Evolutionary conservation across 2,329 filamentous ascomycete species (phyloP).

Genomic region (Coniochaeta sp.): DNA sequence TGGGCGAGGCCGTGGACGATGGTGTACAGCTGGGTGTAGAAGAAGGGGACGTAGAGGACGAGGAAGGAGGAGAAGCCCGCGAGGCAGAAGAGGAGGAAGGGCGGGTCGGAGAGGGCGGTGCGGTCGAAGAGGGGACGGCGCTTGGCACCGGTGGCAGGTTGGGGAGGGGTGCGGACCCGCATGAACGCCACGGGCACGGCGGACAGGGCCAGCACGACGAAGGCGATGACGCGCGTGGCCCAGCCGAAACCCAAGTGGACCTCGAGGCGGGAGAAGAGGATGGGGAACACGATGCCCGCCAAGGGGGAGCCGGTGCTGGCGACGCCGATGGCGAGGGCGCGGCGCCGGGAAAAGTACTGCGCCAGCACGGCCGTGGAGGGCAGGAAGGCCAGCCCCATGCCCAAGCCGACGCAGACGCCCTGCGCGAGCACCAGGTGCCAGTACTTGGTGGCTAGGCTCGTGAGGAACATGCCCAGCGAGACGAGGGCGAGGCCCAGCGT

Average conservation of each 20-base stretch:
- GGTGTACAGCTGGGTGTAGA: conserved; percentile 35
- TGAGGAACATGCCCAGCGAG: conserved; percentile 39
- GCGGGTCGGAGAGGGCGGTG: conserved; percentile 26
- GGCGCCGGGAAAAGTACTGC: conserved; percentile 29
- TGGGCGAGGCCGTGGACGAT: conserved; percentile 30
- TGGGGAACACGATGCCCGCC: conserved; percentile 36
- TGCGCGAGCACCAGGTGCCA: conserved; percentile 35
- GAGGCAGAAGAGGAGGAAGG: conserved; percentile 28
- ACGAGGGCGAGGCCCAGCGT: conserved; percentile 31
- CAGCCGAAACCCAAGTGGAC: conserved; percentile 26
- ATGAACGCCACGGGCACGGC: conserved; percentile 30
- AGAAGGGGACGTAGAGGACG: conserved; percentile 40
- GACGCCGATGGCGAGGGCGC: conserved; percentile 34
- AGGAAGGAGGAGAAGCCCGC: conserved; percentile 33
- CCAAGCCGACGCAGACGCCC: conserved; percentile 33
- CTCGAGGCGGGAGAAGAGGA: conserved; percentile 29
- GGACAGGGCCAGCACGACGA: conserved; percentile 33
- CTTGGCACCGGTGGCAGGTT: too few species aligned
- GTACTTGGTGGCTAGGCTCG: conserved; percentile 26
- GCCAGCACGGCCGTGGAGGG: conserved; percentile 30
- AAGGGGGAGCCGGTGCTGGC: conserved; percentile 17
- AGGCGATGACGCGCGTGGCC: conserved; percentile 43
- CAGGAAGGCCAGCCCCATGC: conserved; percentile 29
- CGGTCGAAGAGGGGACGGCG: conserved; percentile 18
- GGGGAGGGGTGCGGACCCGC: conserved; percentile 24